Conservation (phyloP, 2,329 filamentous ascomycete genomes). For the Colletotrichum truncatum region DNA sequence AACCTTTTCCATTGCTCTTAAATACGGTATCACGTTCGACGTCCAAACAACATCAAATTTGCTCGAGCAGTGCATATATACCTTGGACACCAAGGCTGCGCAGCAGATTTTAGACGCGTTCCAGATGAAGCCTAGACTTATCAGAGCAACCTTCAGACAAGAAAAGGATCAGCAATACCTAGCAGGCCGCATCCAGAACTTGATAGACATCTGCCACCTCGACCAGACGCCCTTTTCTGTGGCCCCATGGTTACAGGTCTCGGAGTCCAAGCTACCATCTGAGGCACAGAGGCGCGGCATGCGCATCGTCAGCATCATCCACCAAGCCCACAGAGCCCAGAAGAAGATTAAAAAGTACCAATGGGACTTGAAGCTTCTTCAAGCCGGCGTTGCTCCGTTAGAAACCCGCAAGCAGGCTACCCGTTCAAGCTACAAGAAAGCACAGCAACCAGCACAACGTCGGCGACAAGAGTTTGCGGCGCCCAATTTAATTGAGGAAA, state of each 20-base stretch:
- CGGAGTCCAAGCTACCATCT: background rate
- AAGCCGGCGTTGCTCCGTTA: no score
- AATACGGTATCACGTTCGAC: conserved; percentile 43
- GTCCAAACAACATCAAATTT: conserved; percentile 45
- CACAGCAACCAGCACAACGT: background rate
- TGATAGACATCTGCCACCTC: conserved; percentile 16
- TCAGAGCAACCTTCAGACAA: background rate
- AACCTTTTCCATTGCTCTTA: conserved; percentile 51
- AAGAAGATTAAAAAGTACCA: background rate
- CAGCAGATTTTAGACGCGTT: background rate
- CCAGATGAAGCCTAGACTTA: background rate
- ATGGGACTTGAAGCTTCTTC: background rate
- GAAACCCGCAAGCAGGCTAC: no score
- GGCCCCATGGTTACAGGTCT: background rate
- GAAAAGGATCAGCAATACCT: conserved; percentile 1
- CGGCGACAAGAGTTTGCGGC: background rate
- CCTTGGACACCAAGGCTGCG: conserved; percentile 10
- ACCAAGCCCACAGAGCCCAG: background rate
- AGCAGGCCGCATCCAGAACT: conserved; percentile 2
- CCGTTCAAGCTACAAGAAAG: no score
- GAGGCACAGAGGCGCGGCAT: background rate
- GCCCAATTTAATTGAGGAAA: no score
- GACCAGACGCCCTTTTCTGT: background rate
- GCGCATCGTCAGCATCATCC: background rate
- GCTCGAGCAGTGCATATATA: conserved; percentile 50